Evolutionary conservation across 768 basidiomycete species (phyloP), one percentile per base, ranked within the genome.

Genomic region (Paxillus ammoniavirescens): DNA sequence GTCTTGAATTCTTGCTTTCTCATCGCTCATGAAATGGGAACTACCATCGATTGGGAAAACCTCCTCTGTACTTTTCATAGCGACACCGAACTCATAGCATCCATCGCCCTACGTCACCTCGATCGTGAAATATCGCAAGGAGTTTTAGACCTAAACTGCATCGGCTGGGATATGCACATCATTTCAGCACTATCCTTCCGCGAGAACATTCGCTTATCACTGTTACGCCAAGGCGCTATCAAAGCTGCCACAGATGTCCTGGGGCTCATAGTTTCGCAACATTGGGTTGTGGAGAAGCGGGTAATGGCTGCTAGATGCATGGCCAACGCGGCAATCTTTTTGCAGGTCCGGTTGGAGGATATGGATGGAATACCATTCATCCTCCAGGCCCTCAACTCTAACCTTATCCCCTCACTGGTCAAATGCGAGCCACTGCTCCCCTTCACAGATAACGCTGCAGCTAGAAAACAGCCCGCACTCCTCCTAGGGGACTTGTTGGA

Each of bases 81-180:
- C 5, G 59, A 65, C n/a, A 40, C 61, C 2, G 59, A 60, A 12
- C 8, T 58, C 30, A 48, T 67, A 26, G 59, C 67, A 2, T 55
- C 52, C 23, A 51, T 53, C 37, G 53, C 66, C 0, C 61, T 68
- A 10, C 54, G 56, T 44, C 68, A 70, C 41, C 61, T 70, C 14
- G 59, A 61, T 23, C 58, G 47, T 6, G 65, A 70, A 43, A 57
- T 67, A 12, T 54, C 55, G 12, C 68, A 50, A 9, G 42, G 30
- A 2, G 17, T 51, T 15, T 46, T 60, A 45, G 68, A 68, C 46
- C 12, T 69, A 4, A 38, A 50, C 30, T 67, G 67, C 17, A 51
- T 68, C 7, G 65, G 61, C 8, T 68, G 65, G 68, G 68, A 70
- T 31, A 50, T 64, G 41, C 68, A 70, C 18, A 63, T 68, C 43